Conservation (phyloP, 805 yeast genomes). For the Candida hungchunana region DNA sequence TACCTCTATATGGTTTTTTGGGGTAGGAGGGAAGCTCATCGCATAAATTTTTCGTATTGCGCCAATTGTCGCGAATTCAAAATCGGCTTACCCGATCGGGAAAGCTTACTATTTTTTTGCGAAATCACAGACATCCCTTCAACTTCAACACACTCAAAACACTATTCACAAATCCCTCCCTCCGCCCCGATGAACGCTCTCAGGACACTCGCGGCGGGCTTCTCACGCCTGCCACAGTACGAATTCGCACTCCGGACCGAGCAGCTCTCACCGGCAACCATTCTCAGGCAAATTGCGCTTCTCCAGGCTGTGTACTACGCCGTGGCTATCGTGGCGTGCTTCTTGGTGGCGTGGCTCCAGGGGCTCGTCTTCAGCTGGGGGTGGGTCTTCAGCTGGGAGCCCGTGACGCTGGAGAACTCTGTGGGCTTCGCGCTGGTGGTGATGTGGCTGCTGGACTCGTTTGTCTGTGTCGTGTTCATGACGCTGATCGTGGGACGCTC, state of each 20-base stretch:
- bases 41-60: slow-evolving; percentile 15
- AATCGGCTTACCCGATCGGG: slow-evolving; percentile 1
- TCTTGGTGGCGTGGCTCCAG: slow-evolving; percentile 57
- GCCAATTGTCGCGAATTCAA: slow-evolving; percentile 2
- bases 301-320: slow-evolving; percentile 76
- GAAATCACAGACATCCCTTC: no score
- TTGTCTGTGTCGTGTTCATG: slow-evolving; percentile 78
- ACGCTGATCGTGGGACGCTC: slow-evolving; percentile 88
- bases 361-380: slow-evolving; percentile 66
- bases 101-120: not conserved
- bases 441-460: slow-evolving; percentile 80
- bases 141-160: not conserved
- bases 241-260: slow-evolving; percentile 28
- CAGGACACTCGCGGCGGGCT: slow-evolving; percentile 14
- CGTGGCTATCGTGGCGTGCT: slow-evolving; percentile 64
- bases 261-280: slow-evolving; percentile 52
- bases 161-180: no score
- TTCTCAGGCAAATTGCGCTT: slow-evolving; percentile 67
- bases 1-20: no score
- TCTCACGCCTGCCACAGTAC: slow-evolving; percentile 14
- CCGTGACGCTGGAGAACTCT: slow-evolving; percentile 68
- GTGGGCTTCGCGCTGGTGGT: slow-evolving; percentile 71
- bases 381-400: slow-evolving; percentile 81
- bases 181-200: slow-evolving; percentile 5
- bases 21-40: slow-evolving; percentile 17